phyloP scores from a whole-genome alignment of 306 rosid genomes.

The Morella rubra region DNA sequence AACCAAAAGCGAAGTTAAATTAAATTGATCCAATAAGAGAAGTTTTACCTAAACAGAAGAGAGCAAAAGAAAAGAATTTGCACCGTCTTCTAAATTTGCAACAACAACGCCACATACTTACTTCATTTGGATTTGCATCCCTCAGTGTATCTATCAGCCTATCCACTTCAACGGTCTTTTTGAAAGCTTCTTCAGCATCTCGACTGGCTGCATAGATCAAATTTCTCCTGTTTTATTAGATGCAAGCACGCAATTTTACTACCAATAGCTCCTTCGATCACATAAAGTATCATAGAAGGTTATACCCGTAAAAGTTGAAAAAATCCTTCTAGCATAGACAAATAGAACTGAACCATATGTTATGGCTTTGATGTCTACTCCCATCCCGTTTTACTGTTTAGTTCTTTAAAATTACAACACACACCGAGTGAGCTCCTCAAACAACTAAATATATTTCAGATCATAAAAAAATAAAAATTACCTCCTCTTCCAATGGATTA shows the following conservation, averaged over 20 bases:
- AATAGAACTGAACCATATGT: not conserved
- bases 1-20: no score
- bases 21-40: not conserved
- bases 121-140: conserved; percentile 70
- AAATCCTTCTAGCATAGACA: not conserved
- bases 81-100: not conserved
- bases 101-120: conserved; percentile 18
- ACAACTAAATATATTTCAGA: not conserved
- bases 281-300: conserved; percentile 1
- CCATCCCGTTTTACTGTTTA: not conserved
- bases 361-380: not conserved
- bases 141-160: conserved; percentile 77
- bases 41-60: not conserved
- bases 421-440: not conserved
- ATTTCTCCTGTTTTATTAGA: conserved; percentile 91
- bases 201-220: conserved; percentile 90
- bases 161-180: conserved; percentile 84
- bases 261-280: conserved; percentile 34
- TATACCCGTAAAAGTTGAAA: not conserved
- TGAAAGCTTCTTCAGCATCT: conserved; percentile 87
- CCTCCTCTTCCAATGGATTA: conserved; percentile 44
- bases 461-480: conserved; percentile 4
- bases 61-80: not conserved
- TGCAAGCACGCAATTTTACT: conserved; percentile 63
- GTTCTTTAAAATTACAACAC: not conserved